These are phyloP conservation scores for Geotrichum restrictum DNA, from an alignment of 1,139 yeast species.

Conservation along the genomic window DNA sequence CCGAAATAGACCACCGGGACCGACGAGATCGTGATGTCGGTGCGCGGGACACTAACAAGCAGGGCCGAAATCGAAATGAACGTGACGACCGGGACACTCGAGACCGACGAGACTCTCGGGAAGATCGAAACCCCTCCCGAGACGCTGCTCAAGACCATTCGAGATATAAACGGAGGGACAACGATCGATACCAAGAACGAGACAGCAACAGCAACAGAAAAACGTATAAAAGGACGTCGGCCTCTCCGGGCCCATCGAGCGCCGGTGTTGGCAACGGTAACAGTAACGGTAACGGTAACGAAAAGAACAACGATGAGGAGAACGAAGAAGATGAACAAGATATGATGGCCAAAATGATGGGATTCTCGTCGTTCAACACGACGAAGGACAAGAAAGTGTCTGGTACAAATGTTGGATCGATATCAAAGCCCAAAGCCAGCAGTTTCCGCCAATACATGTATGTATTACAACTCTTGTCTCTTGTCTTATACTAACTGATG, in stretches of 20 bases:
- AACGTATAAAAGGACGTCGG: neutral
- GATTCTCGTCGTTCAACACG: slow-evolving; percentile 56
- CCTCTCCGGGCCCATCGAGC: neutral
- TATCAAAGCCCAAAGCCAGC: slow-evolving; percentile 42
- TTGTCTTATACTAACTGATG: neutral
- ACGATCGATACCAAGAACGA: too few relatives aligned
- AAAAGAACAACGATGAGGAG: slow-evolving; percentile 29
- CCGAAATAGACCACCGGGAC: neutral
- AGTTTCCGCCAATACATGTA: slow-evolving; percentile 62
- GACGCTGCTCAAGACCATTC: too few relatives aligned
- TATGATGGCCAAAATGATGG: slow-evolving; percentile 51
- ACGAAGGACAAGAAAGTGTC: slow-evolving; percentile 58
- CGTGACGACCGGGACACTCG: neutral
- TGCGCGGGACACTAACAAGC: too few relatives aligned
- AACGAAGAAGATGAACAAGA: slow-evolving; percentile 31
- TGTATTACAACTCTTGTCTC: neutral
- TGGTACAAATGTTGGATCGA: slow-evolving; percentile 45
- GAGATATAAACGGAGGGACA: too few relatives aligned
- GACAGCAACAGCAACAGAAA: neutral
- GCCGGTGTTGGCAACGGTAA: too few relatives aligned
- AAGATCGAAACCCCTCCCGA: neutral
- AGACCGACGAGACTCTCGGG: neutral
- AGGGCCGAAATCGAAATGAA: neutral
- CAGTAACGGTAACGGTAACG: too few relatives aligned
- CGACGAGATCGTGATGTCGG: slow-evolving; percentile 12